A percentile compares a stretch with the other conserved stretches of the same genome.
phyloP scores from a whole-genome alignment of 192 early-diverging fungal genomes.

The Mortierella hygrophila region DNA sequence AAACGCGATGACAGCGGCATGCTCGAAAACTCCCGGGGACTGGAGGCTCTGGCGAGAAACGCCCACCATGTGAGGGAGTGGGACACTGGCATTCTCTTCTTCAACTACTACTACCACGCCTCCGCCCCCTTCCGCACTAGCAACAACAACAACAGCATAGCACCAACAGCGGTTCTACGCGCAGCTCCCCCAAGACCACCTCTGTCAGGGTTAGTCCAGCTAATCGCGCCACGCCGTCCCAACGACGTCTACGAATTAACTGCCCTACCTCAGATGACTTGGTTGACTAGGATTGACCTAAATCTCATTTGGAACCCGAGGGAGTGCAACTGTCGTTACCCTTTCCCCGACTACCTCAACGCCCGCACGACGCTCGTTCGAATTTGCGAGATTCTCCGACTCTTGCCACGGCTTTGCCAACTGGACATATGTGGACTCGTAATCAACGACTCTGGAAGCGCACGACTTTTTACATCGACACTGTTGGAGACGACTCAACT shows the following conservation, averaged over 20 bases:
- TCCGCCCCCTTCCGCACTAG: background rate
- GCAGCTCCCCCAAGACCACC: too few species aligned
- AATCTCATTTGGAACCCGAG: too few species aligned
- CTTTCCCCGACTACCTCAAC: background rate
- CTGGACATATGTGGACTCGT: background rate
- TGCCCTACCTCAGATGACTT: too few species aligned
- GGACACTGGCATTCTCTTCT: background rate
- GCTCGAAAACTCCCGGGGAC: background rate
- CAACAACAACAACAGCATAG: background rate
- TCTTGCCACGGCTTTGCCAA: background rate
- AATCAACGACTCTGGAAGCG: background rate
- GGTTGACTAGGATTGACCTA: too few species aligned
- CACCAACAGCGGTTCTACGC: too few species aligned
- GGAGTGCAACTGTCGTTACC: background rate
- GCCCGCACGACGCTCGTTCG: background rate
- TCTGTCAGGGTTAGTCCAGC: too few species aligned
- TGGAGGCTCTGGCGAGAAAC: background rate
- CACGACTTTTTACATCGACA: background rate
- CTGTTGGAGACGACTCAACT: background rate
- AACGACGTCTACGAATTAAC: too few species aligned
- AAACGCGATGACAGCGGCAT: background rate
- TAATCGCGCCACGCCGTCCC: too few species aligned
- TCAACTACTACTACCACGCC: background rate
- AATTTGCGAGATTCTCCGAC: background rate
- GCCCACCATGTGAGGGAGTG: background rate